Conservation (phyloP, 78 protist species). For the Creolimax fragrantissima region DNA sequence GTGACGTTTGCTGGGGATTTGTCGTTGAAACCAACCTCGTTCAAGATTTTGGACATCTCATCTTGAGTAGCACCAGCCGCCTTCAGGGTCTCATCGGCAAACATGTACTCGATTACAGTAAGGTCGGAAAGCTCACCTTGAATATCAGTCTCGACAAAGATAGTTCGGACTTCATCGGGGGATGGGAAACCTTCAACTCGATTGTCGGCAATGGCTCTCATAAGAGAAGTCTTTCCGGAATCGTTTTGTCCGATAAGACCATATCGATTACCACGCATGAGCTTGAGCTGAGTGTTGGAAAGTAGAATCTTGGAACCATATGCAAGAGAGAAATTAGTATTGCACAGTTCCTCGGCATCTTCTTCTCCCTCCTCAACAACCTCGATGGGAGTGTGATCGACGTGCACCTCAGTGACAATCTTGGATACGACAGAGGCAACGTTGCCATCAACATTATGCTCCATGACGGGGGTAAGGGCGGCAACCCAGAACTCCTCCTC, state of each 20-base stretch:
- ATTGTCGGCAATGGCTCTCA: conserved; percentile 45
- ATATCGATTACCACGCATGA: conserved; percentile 47
- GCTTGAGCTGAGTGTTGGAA: conserved; percentile 38
- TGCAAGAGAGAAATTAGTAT: conserved; percentile 53
- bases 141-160: conserved; percentile 64
- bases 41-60: neutral
- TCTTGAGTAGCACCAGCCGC: conserved; percentile 19
- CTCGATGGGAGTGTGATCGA: conserved; percentile 1
- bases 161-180: conserved; percentile 32
- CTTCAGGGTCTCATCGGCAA: conserved; percentile 14
- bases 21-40: conserved; percentile 40
- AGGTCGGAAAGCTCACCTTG: conserved; percentile 50
- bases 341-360: conserved; percentile 61
- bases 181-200: conserved; percentile 37
- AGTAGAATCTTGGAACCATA: conserved; percentile 62
- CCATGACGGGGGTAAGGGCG: neutral
- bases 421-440: neutral
- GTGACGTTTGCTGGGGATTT: conserved; percentile 19
- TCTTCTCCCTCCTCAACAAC: conserved; percentile 34
- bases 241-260: conserved; percentile 82
- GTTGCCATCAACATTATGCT: neutral
- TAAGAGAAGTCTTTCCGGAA: conserved; percentile 71
- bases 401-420: neutral
- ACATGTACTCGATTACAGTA: conserved; percentile 42
- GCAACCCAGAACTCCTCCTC: neutral